Percentiles rank a stretch among this genome's conserved stretches.
phyloP scores from a whole-genome alignment of 1,284 basidiomycete species.

The Marasmius sp. region DNA sequence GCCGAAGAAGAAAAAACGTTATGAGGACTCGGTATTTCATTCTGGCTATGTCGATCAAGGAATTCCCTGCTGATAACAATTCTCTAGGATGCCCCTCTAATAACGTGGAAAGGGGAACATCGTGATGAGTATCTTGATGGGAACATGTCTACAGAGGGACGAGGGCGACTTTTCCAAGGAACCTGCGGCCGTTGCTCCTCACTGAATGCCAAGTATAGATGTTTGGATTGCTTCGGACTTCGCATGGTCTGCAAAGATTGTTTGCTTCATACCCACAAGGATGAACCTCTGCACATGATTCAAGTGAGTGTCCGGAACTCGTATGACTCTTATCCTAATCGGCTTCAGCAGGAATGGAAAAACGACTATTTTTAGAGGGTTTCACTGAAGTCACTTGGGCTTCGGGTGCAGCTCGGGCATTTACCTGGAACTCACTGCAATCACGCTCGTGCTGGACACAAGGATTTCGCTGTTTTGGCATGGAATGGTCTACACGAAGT shows the following conservation, averaged over 20 bases:
- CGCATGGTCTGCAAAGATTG: background rate
- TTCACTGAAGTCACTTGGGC: background rate
- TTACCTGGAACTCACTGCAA: slow-evolving; percentile 1
- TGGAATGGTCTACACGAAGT: slow-evolving; percentile 7
- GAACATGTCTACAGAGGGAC: background rate
- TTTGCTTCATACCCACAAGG: background rate
- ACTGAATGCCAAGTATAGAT: background rate
- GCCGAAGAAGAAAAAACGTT: background rate
- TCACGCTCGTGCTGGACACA: background rate
- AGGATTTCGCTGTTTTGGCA: slow-evolving; percentile 8
- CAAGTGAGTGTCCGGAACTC: background rate
- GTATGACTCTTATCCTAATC: background rate
- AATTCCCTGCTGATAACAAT: no score
- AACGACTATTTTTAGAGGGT: background rate
- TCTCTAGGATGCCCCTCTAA: slow-evolving; percentile 1
- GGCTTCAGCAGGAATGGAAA: slow-evolving; percentile 1
- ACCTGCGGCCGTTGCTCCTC: background rate
- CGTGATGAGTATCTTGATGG: background rate
- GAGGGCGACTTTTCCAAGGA: background rate
- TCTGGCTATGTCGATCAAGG: no score
- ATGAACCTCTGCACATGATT: background rate
- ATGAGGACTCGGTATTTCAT: background rate
- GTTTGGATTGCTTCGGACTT: background rate
- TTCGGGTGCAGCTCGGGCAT: slow-evolving; percentile 12
- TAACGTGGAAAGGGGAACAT: background rate